Evolutionary conservation across 345 rosid genomes (phyloP).

Genomic region (Abelmoschus esculentus): DNA sequence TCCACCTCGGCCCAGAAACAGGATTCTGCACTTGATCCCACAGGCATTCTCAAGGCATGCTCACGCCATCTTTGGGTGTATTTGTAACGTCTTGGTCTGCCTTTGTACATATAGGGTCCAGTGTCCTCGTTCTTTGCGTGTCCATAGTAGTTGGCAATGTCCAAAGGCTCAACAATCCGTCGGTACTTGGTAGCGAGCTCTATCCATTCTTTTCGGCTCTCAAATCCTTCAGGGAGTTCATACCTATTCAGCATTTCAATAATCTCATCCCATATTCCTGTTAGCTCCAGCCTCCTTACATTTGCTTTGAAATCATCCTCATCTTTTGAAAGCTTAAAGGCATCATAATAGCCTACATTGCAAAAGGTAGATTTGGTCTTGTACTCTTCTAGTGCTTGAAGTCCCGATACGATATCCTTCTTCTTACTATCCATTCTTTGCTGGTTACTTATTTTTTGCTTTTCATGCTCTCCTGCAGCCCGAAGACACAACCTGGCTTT

Average conservation of each 20-base stretch:
- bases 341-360: not conserved
- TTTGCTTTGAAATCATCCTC: slow-evolving; percentile 2
- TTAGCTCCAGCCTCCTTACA: not conserved
- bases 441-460: not conserved
- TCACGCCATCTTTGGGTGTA: slow-evolving; percentile 5
- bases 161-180: not conserved
- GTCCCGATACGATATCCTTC: not conserved
- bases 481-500: not conserved
- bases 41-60: not conserved
- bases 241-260: too few species aligned
- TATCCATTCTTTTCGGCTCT: not conserved
- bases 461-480: slow-evolving; percentile 20
- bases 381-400: not conserved
- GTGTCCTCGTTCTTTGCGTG: not conserved
- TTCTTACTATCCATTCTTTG: not conserved
- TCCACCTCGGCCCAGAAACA: not conserved
- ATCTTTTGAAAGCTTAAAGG: not conserved
- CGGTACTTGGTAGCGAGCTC: slow-evolving; percentile 1
- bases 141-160: not conserved
- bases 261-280: too few species aligned
- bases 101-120: not conserved
- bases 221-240: not conserved
- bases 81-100: not conserved
- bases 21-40: not conserved
- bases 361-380: not conserved